A percentile compares a stretch with the other conserved stretches of the same genome.
Conservation (phyloP, 768 basidiomycete species). For the Mrakia blollopis region DNA sequence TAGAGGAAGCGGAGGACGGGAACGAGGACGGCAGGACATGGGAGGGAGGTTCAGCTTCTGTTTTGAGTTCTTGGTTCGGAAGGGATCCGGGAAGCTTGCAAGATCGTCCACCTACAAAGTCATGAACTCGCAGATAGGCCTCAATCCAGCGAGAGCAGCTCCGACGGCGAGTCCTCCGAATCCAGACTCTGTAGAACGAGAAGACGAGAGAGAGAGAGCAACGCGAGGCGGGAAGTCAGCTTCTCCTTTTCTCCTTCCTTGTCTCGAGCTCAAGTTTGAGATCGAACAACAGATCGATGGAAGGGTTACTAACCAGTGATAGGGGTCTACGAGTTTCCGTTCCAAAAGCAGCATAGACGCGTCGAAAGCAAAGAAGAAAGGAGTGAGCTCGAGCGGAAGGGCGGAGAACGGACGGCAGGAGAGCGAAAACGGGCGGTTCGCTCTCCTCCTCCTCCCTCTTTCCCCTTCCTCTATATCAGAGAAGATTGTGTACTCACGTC, state of each 20-base stretch:
- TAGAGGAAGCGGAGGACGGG: slow-evolving; percentile 56
- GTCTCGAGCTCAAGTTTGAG: no score
- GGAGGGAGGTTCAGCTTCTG: background rate
- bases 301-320: slow-evolving; percentile 28
- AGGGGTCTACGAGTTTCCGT: slow-evolving; percentile 23
- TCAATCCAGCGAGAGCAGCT: slow-evolving; percentile 85
- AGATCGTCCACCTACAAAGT: slow-evolving; percentile 28
- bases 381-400: background rate
- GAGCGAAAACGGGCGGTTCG: background rate
- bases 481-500: slow-evolving; percentile 50
- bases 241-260: background rate
- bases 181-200: slow-evolving; percentile 87
- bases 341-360: background rate
- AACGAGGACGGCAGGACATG: background rate
- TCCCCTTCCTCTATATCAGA: background rate
- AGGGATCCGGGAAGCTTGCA: slow-evolving; percentile 23
- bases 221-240: slow-evolving; percentile 12
- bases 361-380: background rate
- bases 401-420: background rate
- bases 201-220: background rate
- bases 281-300: no score
- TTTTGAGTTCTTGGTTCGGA: background rate
- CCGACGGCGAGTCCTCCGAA: slow-evolving; percentile 96
- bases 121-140: slow-evolving; percentile 65
- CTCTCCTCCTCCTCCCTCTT: background rate